Evolutionary conservation across 495 filamentous ascomycete species (phyloP).

Genomic region (Penicillium herquei): DNA sequence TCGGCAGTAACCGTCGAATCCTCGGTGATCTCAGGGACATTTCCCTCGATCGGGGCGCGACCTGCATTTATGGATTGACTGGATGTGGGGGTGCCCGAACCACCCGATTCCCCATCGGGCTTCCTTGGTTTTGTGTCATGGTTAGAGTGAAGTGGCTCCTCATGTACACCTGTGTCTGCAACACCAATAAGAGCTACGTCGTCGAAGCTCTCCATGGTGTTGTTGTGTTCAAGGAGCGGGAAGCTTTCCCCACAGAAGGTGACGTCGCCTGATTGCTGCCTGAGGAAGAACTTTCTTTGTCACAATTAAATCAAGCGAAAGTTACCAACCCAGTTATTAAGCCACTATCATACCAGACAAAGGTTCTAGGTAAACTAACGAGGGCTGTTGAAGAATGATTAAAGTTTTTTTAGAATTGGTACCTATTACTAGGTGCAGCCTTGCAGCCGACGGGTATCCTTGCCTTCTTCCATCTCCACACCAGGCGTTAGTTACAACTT

Average conservation of each 20-base stretch:
- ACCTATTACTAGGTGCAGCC: too few relatives aligned
- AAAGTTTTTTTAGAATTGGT: too few relatives aligned
- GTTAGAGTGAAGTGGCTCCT: conserved; percentile 15
- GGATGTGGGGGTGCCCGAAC: conserved; percentile 15
- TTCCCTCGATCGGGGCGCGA: conserved; percentile 8
- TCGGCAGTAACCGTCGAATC: conserved; percentile 17
- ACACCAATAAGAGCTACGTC: conserved; percentile 30
- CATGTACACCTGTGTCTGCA: conserved; percentile 11
- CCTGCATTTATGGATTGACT: conserved; percentile 13
- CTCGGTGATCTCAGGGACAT: conserved; percentile 11
- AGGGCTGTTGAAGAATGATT: too few relatives aligned
- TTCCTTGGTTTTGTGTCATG: conserved; percentile 17
- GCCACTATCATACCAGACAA: too few relatives aligned
- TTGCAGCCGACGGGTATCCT: too few relatives aligned
- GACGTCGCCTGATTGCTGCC: conserved; percentile 11
- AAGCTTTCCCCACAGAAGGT: conserved; percentile 21
- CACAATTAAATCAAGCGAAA: too few relatives aligned
- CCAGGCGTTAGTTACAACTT: too few relatives aligned
- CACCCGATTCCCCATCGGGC: conserved; percentile 7
- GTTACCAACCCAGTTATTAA: too few relatives aligned
- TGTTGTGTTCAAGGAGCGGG: background rate
- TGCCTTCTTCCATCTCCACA: too few relatives aligned
- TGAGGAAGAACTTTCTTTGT: conserved; percentile 1
- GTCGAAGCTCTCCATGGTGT: conserved; percentile 43
- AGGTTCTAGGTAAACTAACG: too few relatives aligned